Conservation (phyloP, 768 basidiomycete genomes). For the Gymnopilus dilepis region DNA sequence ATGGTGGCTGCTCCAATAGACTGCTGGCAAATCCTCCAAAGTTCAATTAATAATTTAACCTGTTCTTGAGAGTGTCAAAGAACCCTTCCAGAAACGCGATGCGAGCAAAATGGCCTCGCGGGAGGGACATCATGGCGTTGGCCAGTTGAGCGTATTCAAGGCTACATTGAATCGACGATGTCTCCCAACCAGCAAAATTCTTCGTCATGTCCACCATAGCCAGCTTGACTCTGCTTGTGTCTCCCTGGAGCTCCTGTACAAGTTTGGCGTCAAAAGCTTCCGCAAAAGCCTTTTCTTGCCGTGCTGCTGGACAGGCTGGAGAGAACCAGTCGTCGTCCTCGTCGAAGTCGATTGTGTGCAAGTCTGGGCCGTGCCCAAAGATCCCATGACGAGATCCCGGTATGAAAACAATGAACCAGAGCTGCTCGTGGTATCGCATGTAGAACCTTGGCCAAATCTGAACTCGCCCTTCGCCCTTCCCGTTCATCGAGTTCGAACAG, state of each 20-base stretch:
- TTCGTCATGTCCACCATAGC: neutral
- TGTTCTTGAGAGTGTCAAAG: too few species aligned
- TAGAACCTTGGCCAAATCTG: neutral
- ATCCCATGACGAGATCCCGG: neutral
- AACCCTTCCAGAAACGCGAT: neutral
- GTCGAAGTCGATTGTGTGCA: neutral
- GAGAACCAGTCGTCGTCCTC: neutral
- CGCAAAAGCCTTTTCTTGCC: neutral
- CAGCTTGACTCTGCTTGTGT: too few species aligned
- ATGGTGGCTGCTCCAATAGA: too few species aligned
- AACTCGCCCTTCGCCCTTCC: neutral
- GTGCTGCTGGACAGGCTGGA: neutral
- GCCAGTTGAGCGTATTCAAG: neutral
- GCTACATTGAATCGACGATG: neutral
- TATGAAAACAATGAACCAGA: neutral
- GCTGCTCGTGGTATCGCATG: neutral
- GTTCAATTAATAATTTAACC: too few species aligned
- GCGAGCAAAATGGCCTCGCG: neutral
- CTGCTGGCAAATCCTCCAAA: too few species aligned
- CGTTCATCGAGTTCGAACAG: too few species aligned
- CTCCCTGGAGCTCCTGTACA: neutral
- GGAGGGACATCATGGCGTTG: neutral
- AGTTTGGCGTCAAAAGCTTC: neutral
- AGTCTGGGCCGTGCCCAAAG: neutral
- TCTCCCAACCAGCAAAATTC: neutral